These are phyloP conservation scores for Suillus spraguei DNA, from an alignment of 768 basidiomycete genomes.

Conservation along the genomic window DNA sequence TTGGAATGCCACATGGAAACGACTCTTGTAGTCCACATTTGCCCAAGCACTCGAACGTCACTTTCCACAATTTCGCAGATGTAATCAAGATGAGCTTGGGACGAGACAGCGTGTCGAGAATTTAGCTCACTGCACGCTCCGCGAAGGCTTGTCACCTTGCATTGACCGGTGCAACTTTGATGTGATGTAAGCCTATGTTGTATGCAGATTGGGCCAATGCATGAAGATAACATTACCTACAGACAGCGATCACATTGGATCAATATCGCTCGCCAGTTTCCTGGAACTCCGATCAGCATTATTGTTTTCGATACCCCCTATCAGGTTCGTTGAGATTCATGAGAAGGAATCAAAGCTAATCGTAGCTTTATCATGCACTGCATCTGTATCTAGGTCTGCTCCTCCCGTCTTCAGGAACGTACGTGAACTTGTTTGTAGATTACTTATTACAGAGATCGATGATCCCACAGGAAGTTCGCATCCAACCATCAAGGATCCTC, in stretches of 20 bases:
- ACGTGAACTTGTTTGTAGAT: conserved; percentile 31
- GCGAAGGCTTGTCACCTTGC: conserved; percentile 68
- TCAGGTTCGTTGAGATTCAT: conserved; percentile 49
- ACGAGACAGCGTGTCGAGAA: conserved; percentile 65
- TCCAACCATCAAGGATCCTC: conserved; percentile 71
- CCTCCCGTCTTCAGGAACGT: conserved; percentile 61
- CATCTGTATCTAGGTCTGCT: conserved; percentile 54
- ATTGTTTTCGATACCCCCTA: conserved; percentile 80
- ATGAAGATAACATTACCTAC: conserved; percentile 9
- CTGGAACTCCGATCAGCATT: conserved; percentile 66
- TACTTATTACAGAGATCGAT: conserved; percentile 17
- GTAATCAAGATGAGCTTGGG: conserved; percentile 83
- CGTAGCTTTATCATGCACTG: conserved; percentile 16
- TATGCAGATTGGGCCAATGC: background rate
- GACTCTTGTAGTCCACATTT: conserved; percentile 55
- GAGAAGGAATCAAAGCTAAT: conserved; percentile 1
- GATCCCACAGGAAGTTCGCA: conserved; percentile 59
- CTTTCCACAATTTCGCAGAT: conserved; percentile 64
- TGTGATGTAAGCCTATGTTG: conserved; percentile 49
- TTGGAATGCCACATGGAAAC: conserved; percentile 2
- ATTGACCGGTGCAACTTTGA: conserved; percentile 82
- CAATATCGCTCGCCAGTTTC: conserved; percentile 66
- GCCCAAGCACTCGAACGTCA: conserved; percentile 66
- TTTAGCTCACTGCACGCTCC: conserved; percentile 52
- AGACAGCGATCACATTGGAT: conserved; percentile 80